phyloP scores from a whole-genome alignment of 169 alveolate species.

The Cryptosporidium ubiquitum region DNA sequence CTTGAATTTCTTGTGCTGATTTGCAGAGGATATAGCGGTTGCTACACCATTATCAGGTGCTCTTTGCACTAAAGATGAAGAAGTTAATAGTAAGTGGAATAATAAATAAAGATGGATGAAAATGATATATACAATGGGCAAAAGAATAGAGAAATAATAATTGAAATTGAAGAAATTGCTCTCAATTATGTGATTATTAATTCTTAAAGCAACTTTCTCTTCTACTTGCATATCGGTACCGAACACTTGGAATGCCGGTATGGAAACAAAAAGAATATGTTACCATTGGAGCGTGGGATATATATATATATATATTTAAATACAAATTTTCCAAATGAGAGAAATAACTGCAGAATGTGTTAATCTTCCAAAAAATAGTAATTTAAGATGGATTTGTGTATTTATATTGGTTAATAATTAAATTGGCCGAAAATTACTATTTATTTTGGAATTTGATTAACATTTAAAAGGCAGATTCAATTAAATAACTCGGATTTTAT shows the following conservation, averaged over 20 bases:
- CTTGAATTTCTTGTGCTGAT: slow-evolving; percentile 91
- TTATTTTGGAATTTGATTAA: no score
- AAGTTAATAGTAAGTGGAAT: not conserved
- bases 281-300: not conserved
- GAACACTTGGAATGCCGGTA: not conserved
- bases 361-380: no score
- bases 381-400: not conserved
- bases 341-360: not conserved
- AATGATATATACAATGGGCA: not conserved
- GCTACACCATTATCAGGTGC: slow-evolving; percentile 92
- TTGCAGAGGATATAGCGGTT: slow-evolving; percentile 90
- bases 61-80: slow-evolving; percentile 39
- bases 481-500: not conserved
- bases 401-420: no score
- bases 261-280: not conserved
- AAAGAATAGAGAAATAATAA: not conserved
- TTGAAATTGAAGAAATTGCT: not conserved
- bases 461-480: not conserved
- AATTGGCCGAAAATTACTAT: no score
- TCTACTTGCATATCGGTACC: not conserved
- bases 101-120: no score
- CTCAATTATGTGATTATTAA: not conserved
- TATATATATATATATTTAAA: no score
- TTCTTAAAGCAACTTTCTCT: not conserved
- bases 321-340: no score